Percentiles rank a stretch among this genome's conserved stretches.
These are phyloP conservation scores for Strobilomyces dryophilus DNA, from an alignment of 768 basidiomycete species.

Conservation along the genomic window DNA sequence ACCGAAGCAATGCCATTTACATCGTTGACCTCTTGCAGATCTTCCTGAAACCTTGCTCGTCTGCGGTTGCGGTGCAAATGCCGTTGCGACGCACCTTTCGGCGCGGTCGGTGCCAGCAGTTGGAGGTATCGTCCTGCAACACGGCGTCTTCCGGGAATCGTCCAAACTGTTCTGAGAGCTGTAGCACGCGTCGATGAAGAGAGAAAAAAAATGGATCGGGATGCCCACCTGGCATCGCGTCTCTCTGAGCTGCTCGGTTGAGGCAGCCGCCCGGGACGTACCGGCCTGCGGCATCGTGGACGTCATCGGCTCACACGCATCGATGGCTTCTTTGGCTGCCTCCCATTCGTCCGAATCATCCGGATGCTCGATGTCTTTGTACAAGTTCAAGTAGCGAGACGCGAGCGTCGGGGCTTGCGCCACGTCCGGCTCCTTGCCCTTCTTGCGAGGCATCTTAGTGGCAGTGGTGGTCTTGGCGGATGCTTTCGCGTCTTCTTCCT, in stretches of 20 bases:
- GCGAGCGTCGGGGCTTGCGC: not conserved
- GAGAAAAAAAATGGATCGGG: not conserved
- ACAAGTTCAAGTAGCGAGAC: constrained; percentile 9
- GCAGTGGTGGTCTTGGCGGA: not conserved
- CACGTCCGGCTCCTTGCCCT: constrained; percentile 17
- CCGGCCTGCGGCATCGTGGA: constrained; percentile 8
- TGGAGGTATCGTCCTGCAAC: not conserved
- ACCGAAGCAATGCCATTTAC: constrained; percentile 23
- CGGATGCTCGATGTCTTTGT: constrained; percentile 28
- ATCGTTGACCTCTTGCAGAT: not conserved
- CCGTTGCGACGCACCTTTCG: too few relatives aligned
- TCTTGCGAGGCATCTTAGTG: constrained; percentile 7
- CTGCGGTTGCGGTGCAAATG: too few relatives aligned
- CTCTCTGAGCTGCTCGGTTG: constrained; percentile 1
- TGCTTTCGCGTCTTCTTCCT: constrained; percentile 8
- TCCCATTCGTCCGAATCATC: constrained; percentile 21
- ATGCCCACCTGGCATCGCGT: constrained; percentile 17
- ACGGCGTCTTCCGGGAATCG: not conserved
- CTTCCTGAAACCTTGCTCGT: too few relatives aligned
- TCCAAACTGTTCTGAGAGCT: constrained; percentile 15
- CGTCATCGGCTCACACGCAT: not conserved
- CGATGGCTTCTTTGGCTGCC: not conserved
- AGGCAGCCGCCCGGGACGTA: constrained; percentile 6
- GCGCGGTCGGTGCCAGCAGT: too few relatives aligned
- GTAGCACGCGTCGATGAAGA: not conserved